phyloP scores from a whole-genome alignment of 148 eudicot genomes.

The Talinum fruticosum region DNA sequence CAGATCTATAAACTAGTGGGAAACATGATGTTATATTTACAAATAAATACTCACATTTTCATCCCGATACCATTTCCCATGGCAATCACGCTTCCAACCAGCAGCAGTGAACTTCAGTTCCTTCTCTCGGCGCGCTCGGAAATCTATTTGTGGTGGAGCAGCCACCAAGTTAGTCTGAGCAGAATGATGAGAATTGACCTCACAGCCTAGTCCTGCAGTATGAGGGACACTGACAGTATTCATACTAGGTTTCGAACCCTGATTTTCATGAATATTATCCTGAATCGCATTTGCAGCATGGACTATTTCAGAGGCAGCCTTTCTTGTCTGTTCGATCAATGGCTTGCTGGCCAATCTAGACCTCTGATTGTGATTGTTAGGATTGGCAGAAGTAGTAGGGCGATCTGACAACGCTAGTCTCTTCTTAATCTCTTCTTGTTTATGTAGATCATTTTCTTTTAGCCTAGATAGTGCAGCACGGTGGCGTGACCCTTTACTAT shows the following conservation, averaged over 20 bases:
- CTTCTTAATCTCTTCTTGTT: slow-evolving; percentile 38
- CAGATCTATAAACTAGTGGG: background rate
- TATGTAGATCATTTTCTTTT: slow-evolving; percentile 34
- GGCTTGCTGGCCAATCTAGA: slow-evolving; percentile 26
- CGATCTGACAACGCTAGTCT: slow-evolving; percentile 43
- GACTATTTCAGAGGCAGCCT: slow-evolving; percentile 41
- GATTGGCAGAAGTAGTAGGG: slow-evolving; percentile 1
- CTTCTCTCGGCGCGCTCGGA: slow-evolving; percentile 35
- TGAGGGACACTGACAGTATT: background rate
- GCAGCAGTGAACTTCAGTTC: slow-evolving; percentile 64
- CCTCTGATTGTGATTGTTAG: slow-evolving; percentile 6
- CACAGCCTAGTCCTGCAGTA: background rate
- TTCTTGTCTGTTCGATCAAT: slow-evolving; percentile 43
- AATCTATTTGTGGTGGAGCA: slow-evolving; percentile 23
- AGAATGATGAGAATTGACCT: background rate
- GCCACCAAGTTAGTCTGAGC: slow-evolving; percentile 2
- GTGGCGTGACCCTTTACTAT: slow-evolving; percentile 49
- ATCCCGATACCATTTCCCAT: slow-evolving; percentile 64
- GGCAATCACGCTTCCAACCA: slow-evolving; percentile 68
- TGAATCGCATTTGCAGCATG: slow-evolving; percentile 4
- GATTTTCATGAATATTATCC: background rate
- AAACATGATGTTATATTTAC: background rate
- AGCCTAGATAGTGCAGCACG: slow-evolving; percentile 39
- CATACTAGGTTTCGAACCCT: slow-evolving; percentile 5
- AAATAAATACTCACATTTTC: slow-evolving; percentile 43